Conservation (phyloP, 441 rosid species). For the Syzygium syzygioides region DNA sequence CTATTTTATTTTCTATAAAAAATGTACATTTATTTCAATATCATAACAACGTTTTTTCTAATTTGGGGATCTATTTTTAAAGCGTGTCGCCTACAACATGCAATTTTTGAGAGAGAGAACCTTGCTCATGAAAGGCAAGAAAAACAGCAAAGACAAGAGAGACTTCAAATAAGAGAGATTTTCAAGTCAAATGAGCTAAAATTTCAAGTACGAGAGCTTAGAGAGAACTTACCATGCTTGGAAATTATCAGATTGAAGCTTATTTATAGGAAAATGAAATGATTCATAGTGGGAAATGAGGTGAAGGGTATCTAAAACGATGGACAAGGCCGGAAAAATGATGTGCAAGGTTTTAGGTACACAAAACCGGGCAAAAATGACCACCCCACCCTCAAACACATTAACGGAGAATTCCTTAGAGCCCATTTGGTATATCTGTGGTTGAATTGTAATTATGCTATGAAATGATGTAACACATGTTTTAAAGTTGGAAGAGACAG, state of each 20-base stretch:
- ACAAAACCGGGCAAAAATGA: background rate
- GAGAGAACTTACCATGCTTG: background rate
- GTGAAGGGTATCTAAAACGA: background rate
- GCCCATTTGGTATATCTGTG: background rate
- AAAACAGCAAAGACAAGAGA: background rate
- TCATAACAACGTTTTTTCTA: background rate
- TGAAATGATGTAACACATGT: rapidly evolving
- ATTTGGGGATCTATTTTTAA: background rate
- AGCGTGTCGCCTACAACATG: background rate
- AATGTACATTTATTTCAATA: background rate
- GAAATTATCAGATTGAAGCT: background rate
- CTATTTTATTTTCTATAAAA: background rate
- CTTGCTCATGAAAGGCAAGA: background rate
- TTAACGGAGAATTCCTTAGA: background rate
- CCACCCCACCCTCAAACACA: background rate
- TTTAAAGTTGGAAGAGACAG: background rate
- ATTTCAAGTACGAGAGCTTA: background rate
- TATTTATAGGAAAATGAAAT: rapidly evolving
- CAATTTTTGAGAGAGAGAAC: background rate
- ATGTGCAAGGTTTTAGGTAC: background rate
- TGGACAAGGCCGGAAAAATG: background rate
- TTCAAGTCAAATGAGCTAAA: background rate
- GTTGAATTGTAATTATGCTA: background rate
- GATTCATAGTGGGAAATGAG: background rate
- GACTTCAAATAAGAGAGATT: background rate